Base-by-base conservation (phyloP, 2,329 filamentous ascomycete species). In the Fusarium cyanostomum region DNA sequence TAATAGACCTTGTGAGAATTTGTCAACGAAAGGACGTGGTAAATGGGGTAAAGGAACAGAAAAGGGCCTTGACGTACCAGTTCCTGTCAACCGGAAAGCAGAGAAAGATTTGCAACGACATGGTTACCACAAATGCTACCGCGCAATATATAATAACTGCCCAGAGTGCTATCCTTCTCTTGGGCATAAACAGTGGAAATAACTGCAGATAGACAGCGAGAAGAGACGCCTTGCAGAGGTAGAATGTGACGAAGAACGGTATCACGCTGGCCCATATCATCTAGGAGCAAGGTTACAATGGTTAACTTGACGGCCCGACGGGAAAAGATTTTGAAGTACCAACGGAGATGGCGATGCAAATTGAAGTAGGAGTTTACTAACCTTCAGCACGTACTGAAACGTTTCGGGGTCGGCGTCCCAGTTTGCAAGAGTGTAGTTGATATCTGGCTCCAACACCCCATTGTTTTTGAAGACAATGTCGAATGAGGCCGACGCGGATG, bases 151-250 rank as follows among this genome's bases (percentile, higher is more conserved):
- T 26, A 11, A 56, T 43, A 7, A 18, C 8, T 3, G 7, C 15
- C 52, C 52, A 60, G 4, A 59, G 15, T 1, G 27, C 1, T 1
- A 60, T 39, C 18, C 56, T 46, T 11, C 46, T 28, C n/a, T 41
- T 56, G 4, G 18, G 31, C 56, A 60, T 60, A 15, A 52, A 56
- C 0, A 13, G 10, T 2, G 56, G 56, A 26, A 60, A 60, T n/a
- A 60, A 11, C 33, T 60, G 52, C 5, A 56, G 30, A 10, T 60
- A 60, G 15, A 49, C 37, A 9, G 46, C 37, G 0, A 60, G 35
- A 2, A 60, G 45, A 10, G 52, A 35, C 1, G 52, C 52, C 21
- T 60, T 60, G 56, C 41, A 56, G 11, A 60, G 46, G 15, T 52
- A 60, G 4, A 60, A 34, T 4, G 56, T 49, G 2, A 52, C 44